Evolutionary conservation across 441 rosid species (phyloP), one percentile per base, ranked within the genome.

Genomic region (Populus hybrid): DNA sequence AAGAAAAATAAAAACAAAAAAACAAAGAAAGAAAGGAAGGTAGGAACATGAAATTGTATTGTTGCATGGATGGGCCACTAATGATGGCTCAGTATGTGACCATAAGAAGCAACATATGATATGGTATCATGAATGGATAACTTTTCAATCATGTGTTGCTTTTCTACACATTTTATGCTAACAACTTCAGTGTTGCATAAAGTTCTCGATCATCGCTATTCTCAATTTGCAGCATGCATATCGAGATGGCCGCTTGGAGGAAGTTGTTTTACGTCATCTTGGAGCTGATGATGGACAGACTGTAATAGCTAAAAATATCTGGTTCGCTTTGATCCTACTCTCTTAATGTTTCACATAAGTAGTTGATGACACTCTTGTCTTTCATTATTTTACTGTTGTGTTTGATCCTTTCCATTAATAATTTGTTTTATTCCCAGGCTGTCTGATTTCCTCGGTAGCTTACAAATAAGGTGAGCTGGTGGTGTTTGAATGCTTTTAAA

Each of bases 181-280:
- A 54, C n/a, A 16, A 18, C 21, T 16, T 54, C 61, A 54, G 21
- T 42, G 1, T 42, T 21, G 16, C n/a, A 16, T 54, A 54, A 54
- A 32, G 72, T 36, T 34, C 80, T 78, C 30, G 11, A 84, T 77
- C 77, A 46, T 75, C 4, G 9, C 12, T 70, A 24, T 75, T 82
- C 63, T 64, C 81, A 67, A 70, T 10, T 82, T 91, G 86, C 83
- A 93, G 98, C 98, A 93, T 83, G 93, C 90, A 21, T 89, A 84
- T 79, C 78, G 85, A 76, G 98, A 91, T 84, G 96, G 95, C 70
- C 87, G 87, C 69, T 81, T 89, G 85, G 98, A 90, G 89, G 95
- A 93, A 63, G 91, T 83, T 69, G 89, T 78, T 75, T 80, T 90
- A 74, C 90, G 93, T 50, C 91, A 93, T 85, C 91, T 91, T 77